These are phyloP conservation scores for Fusarium sulawesiense DNA, from an alignment of 2,329 filamentous ascomycete species.

Conservation along the genomic window DNA sequence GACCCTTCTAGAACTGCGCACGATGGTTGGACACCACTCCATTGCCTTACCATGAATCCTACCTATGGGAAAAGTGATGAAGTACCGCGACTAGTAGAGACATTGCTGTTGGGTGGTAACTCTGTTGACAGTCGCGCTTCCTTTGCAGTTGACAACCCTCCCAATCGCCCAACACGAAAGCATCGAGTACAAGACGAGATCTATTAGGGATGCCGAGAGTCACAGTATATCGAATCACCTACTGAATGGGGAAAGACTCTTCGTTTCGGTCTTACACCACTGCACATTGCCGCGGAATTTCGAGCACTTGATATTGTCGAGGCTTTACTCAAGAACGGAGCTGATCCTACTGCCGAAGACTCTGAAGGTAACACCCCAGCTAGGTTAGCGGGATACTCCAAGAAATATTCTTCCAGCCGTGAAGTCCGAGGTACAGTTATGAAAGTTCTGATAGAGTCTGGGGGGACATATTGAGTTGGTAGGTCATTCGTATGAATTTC, in stretches of 20 bases:
- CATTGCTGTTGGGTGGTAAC: not conserved
- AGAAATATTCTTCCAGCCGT: rapidly evolving
- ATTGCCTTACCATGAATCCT: not conserved
- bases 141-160: not conserved
- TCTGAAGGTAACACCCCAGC: not conserved
- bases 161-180: not conserved
- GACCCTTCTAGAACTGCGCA: not conserved
- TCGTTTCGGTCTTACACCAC: not conserved
- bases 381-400: not conserved
- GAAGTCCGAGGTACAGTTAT: not conserved
- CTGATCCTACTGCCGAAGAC: not conserved
- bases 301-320: not conserved
- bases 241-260: not conserved
- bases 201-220: not conserved
- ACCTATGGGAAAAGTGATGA: not conserved
- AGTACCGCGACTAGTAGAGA: not conserved
- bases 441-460: not conserved
- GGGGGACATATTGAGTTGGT: not conserved
- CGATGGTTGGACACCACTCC: not conserved
- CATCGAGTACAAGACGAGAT: rapidly evolving
- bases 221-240: not conserved
- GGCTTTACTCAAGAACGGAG: not conserved
- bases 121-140: not conserved
- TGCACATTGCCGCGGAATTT: not conserved
- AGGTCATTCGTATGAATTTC: not conserved